phyloP scores from a whole-genome alignment of 495 filamentous ascomycete species.

The Hamigera avellanea region DNA sequence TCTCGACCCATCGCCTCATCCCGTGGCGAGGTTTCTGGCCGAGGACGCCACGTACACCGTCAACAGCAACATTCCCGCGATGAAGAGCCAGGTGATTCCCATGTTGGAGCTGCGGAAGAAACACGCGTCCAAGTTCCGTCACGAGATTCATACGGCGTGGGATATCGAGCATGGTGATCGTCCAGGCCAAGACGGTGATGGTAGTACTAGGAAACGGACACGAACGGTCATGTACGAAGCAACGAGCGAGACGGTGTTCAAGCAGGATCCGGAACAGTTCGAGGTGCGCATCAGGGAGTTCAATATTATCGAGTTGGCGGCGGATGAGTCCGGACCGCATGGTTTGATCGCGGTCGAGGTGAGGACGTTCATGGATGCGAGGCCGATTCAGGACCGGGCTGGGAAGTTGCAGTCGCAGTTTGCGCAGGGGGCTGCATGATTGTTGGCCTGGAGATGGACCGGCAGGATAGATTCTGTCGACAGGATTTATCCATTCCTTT shows the following conservation, averaged over 20 bases:
- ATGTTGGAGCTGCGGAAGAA: conserved; percentile 10
- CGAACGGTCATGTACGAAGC: conserved; percentile 17
- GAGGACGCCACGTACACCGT: conserved; percentile 10
- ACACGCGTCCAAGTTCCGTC: conserved; percentile 8
- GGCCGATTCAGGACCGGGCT: conserved; percentile 11
- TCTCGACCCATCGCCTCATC: conserved; percentile 1
- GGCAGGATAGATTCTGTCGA: no score
- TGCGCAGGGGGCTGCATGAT: background rate
- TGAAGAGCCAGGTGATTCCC: conserved; percentile 4
- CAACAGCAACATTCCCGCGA: conserved; percentile 8
- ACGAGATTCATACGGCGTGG: conserved; percentile 13
- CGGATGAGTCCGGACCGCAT: background rate
- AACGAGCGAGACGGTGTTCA: conserved; percentile 10
- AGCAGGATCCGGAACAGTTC: conserved; percentile 14
- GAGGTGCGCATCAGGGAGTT: conserved; percentile 11
- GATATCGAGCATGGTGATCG: conserved; percentile 12
- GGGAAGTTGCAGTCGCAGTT: conserved; percentile 5
- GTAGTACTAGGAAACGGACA: background rate
- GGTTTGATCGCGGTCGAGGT: conserved; percentile 11
- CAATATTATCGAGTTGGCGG: conserved; percentile 13
- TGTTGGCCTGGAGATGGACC: no score
- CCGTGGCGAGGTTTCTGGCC: conserved; percentile 8
- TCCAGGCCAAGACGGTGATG: background rate
- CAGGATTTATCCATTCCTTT: no score
- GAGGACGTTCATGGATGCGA: conserved; percentile 12